phyloP scores from a whole-genome alignment of 768 basidiomycete species.

The Rhizopogon salebrosus region DNA sequence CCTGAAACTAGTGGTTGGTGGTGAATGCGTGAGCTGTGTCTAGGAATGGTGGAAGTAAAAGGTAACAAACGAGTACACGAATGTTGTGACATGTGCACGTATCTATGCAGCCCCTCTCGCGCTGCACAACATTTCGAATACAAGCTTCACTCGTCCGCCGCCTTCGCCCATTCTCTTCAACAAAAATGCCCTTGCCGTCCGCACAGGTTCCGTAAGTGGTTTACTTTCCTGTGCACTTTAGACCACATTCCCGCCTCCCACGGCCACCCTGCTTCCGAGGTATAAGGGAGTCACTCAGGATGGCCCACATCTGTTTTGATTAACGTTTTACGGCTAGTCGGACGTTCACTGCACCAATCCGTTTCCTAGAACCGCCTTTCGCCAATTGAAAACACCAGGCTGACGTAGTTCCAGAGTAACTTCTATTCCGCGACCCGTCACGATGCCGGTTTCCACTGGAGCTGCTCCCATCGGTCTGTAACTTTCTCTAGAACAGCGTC shows the following conservation, averaged over 20 bases:
- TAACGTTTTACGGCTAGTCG: neutral
- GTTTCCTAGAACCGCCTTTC: neutral
- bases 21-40: constrained; percentile 3
- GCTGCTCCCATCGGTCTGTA: constrained; percentile 8
- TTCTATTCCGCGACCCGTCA: constrained; percentile 6
- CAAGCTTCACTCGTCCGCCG: neutral
- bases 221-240: neutral
- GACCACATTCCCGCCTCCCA: neutral
- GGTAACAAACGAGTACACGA: neutral
- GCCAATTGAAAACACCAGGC: neutral
- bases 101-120: constrained; percentile 7
- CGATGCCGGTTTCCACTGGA: constrained; percentile 3
- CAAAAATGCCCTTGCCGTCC: constrained; percentile 10
- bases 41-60: neutral
- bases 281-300: neutral
- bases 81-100: neutral
- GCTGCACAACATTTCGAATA: constrained; percentile 1
- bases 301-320: neutral
- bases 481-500: neutral
- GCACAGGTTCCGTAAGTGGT: constrained; percentile 15
- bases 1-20: constrained; percentile 7
- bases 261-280: neutral
- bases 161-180: constrained; percentile 2
- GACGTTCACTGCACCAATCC: neutral
- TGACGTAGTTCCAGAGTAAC: constrained; percentile 9